Evolutionary conservation across 2,329 filamentous ascomycete genomes (phyloP).

Genomic region (Claviceps quebecensis): DNA sequence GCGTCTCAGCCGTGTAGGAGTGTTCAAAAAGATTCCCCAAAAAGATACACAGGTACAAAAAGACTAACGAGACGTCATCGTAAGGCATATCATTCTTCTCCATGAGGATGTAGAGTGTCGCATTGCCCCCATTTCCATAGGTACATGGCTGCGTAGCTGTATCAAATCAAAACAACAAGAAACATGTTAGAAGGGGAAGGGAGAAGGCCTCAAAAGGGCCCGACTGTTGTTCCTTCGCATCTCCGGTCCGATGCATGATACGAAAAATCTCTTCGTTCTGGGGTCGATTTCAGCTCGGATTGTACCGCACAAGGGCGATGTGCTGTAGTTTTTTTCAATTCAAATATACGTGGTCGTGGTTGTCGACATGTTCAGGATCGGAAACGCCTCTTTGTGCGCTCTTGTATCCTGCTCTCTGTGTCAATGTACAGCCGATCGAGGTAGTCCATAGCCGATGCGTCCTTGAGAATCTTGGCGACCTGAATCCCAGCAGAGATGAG

Average conservation of each 20-base stretch:
- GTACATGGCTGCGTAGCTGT: background rate
- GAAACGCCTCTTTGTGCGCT: slow-evolving; percentile 33
- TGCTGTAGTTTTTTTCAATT: background rate
- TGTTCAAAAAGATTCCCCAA: background rate
- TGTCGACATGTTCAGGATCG: slow-evolving; percentile 12
- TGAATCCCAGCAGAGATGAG: slow-evolving; percentile 77
- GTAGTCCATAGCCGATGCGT: slow-evolving; percentile 70
- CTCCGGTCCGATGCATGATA: background rate
- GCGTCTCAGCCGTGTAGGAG: slow-evolving; percentile 4
- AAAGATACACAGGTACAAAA: background rate
- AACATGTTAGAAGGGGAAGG: background rate
- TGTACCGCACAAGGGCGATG: background rate
- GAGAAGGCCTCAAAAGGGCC: background rate
- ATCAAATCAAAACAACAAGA: background rate
- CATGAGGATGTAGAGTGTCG: background rate
- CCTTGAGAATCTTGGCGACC: slow-evolving; percentile 76
- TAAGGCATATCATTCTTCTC: slow-evolving; percentile 3
- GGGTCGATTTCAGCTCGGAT: background rate
- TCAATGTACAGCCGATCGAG: slow-evolving; percentile 69
- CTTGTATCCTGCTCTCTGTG: slow-evolving; percentile 66
- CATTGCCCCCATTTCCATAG: background rate
- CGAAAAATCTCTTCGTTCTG: background rate
- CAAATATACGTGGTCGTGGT: slow-evolving; percentile 8
- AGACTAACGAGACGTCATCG: slow-evolving; percentile 5
- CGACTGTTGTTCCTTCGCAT: background rate